These are phyloP conservation scores for Schizochytrium sp. DNA, from an alignment of 108 stramenopile genomes.

Conservation along the genomic window DNA sequence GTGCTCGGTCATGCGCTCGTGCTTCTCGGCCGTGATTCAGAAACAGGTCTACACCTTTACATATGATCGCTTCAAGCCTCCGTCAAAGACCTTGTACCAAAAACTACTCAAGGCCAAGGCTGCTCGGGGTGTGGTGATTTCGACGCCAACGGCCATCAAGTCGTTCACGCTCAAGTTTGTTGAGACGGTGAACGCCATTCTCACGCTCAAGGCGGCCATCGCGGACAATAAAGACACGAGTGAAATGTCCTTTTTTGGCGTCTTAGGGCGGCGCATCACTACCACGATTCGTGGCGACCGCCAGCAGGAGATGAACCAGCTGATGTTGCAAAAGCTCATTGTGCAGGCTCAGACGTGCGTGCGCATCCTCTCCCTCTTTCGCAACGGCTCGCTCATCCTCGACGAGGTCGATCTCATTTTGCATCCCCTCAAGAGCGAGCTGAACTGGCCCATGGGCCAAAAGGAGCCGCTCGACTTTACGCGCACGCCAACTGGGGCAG, in stretches of 20 bases:
- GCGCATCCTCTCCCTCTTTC: conserved; percentile 8
- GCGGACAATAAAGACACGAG: background rate
- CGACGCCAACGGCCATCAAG: conserved; percentile 33
- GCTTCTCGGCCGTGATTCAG: background rate
- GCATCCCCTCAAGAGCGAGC: conserved; percentile 94
- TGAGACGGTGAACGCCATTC: background rate
- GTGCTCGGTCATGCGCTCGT: background rate
- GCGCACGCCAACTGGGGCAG: conserved; percentile 24
- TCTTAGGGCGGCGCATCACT: background rate
- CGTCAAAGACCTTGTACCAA: conserved; percentile 4
- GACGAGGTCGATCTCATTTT: conserved; percentile 96
- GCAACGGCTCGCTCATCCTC: conserved; percentile 65
- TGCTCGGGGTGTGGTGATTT: conserved; percentile 27
- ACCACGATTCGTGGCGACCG: background rate
- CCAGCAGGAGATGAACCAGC: background rate
- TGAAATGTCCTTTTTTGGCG: background rate
- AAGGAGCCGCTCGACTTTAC: conserved; percentile 96
- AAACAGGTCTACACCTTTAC: background rate
- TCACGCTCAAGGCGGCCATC: conserved; percentile 7
- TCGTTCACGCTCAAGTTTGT: conserved; percentile 26
- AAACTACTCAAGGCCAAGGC: background rate
- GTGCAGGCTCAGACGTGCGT: background rate
- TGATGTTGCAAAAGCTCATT: background rate
- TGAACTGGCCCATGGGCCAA: conserved; percentile 96
- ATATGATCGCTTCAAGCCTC: background rate